Evolutionary conservation across 768 basidiomycete genomes (phyloP).

Genomic region (Suillus clintonianus): DNA sequence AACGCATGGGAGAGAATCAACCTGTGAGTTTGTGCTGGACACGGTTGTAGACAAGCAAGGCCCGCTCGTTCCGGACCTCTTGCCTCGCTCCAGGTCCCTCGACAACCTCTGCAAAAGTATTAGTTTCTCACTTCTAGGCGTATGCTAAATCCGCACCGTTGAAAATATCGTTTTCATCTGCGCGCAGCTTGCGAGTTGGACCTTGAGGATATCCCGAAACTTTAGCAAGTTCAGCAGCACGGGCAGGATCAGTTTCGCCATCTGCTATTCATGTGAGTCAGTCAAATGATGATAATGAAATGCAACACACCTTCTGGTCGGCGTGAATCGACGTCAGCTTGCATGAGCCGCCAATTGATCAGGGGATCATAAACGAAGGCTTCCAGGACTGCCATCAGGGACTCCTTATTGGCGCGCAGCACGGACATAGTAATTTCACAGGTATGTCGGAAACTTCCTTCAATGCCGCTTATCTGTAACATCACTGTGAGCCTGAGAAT

Average conservation of each 20-base stretch:
- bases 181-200: conserved; percentile 78
- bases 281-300: conserved; percentile 6
- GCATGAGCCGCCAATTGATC: conserved; percentile 95
- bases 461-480: conserved; percentile 89
- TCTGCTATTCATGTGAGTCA: conserved; percentile 25
- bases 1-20: conserved; percentile 30
- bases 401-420: conserved; percentile 94
- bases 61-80: conserved; percentile 90
- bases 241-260: conserved; percentile 50
- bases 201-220: conserved; percentile 77
- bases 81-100: conserved; percentile 61
- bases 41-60: conserved; percentile 89
- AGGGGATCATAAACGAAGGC: conserved; percentile 98
- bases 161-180: conserved; percentile 93
- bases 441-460: conserved; percentile 93
- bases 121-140: conserved; percentile 2
- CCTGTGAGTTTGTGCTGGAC: conserved; percentile 95
- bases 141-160: conserved; percentile 56
- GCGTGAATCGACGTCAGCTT: conserved; percentile 74
- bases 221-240: conserved; percentile 62
- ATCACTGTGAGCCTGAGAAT: conserved; percentile 7
- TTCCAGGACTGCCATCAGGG: conserved; percentile 98
- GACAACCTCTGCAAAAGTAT: conserved; percentile 35
- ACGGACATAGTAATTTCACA: conserved; percentile 99
- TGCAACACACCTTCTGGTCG: conserved; percentile 61